Percentiles rank a stretch among this genome's conserved stretches.
Conservation (phyloP, 495 filamentous ascomycete species). For the Aspergillus sclerotiicarbonarius region DNA sequence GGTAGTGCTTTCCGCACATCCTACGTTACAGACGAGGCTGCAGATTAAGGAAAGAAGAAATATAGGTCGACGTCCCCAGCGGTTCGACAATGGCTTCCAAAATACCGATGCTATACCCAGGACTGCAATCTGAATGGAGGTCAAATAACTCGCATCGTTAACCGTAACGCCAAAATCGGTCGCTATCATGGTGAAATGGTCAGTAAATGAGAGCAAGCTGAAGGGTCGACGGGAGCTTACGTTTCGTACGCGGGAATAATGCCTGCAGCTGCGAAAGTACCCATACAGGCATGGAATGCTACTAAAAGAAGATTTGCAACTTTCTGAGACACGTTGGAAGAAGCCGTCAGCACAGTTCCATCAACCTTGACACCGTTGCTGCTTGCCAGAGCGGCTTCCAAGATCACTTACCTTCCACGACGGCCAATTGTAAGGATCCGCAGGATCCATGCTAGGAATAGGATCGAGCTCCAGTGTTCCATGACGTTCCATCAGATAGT, state of each 20-base stretch:
- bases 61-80: conserved; percentile 52
- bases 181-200: conserved; percentile 34
- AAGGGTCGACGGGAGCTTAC: background rate
- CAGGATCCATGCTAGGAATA: conserved; percentile 45
- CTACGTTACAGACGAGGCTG: conserved; percentile 45
- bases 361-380: background rate
- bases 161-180: conserved; percentile 44
- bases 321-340: conserved; percentile 38
- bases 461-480: conserved; percentile 55
- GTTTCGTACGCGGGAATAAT: conserved; percentile 53
- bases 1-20: conserved; percentile 42
- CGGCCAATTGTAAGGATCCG: conserved; percentile 59
- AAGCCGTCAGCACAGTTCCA: background rate
- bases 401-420: conserved; percentile 49
- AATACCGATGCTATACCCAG: conserved; percentile 50
- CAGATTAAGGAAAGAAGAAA: conserved; percentile 48
- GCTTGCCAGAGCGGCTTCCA: background rate
- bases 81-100: conserved; percentile 53
- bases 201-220: background rate
- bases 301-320: conserved; percentile 49
- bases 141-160: conserved; percentile 49
- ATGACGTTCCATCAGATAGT: conserved; percentile 53
- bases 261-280: conserved; percentile 51
- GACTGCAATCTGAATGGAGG: conserved; percentile 50
- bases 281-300: conserved; percentile 56